Evolutionary conservation across 2,329 filamentous ascomycete genomes (phyloP).

Genomic region (Allantophomopsis lycopodina): DNA sequence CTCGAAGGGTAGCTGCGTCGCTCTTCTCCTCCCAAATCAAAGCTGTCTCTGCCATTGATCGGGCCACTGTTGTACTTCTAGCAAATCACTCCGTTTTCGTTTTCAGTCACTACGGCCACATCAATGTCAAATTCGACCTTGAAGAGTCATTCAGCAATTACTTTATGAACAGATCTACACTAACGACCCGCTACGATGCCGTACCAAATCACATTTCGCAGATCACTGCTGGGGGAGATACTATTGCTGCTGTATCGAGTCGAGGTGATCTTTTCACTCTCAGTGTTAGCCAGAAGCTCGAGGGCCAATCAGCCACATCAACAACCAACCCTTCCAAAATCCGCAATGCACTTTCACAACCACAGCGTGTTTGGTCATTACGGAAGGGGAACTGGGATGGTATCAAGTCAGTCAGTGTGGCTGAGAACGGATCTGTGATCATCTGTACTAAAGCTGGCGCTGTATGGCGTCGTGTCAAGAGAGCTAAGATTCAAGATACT

Average conservation of each 20-base stretch:
- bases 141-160: slow-evolving; percentile 57
- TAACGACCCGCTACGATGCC: slow-evolving; percentile 50
- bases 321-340: slow-evolving; percentile 92
- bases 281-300: slow-evolving; percentile 54
- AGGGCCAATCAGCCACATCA: slow-evolving; percentile 50
- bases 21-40: slow-evolving; percentile 59
- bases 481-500: slow-evolving; percentile 65
- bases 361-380: slow-evolving; percentile 78
- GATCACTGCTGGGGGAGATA: slow-evolving; percentile 77
- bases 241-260: slow-evolving; percentile 75
- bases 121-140: slow-evolving; percentile 73
- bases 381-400: slow-evolving; percentile 56
- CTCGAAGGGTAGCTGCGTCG: slow-evolving; percentile 79
- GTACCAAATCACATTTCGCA: slow-evolving; percentile 57
- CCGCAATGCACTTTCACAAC: slow-evolving; percentile 63
- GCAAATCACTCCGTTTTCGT: slow-evolving; percentile 84
- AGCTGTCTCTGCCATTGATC: slow-evolving; percentile 78
- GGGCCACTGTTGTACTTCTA: slow-evolving; percentile 73
- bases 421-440: slow-evolving; percentile 89
- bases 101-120: slow-evolving; percentile 91
- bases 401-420: slow-evolving; percentile 74
- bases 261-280: slow-evolving; percentile 84
- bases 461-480: slow-evolving; percentile 80
- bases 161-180: slow-evolving; percentile 50
- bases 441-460: slow-evolving; percentile 85